Percentiles rank a stretch among this genome's conserved stretches.
These are phyloP conservation scores for Pulveroboletus sp. DNA, from an alignment of 768 basidiomycete genomes.

Conservation along the genomic window DNA sequence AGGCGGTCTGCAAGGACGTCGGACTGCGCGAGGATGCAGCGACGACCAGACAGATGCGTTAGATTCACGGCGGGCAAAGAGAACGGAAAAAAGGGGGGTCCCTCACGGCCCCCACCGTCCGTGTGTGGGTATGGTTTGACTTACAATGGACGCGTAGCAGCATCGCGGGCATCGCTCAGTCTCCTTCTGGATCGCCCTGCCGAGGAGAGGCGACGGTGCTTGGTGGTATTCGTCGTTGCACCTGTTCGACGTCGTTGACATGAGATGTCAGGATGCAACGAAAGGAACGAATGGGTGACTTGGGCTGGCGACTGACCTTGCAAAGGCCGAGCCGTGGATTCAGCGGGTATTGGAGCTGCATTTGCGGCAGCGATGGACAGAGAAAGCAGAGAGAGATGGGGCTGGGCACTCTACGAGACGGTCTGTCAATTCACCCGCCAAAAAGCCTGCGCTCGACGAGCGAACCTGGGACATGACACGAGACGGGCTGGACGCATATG, in stretches of 20 bases:
- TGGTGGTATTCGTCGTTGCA: constrained; percentile 33
- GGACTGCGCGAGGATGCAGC: constrained; percentile 25
- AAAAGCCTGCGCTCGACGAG: background rate
- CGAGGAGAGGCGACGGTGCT: constrained; percentile 70
- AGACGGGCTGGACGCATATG: constrained; percentile 5
- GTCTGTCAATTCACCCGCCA: background rate
- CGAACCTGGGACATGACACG: constrained; percentile 23
- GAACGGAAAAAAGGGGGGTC: background rate
- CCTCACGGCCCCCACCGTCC: background rate
- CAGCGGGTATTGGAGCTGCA: constrained; percentile 42
- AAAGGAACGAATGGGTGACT: background rate
- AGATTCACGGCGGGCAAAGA: background rate
- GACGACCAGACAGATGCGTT: background rate
- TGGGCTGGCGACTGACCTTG: constrained; percentile 12
- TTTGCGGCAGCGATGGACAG: constrained; percentile 59
- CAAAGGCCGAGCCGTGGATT: constrained; percentile 12
- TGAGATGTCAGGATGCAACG: background rate
- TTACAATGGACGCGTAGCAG: constrained; percentile 69
- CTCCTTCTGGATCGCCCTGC: constrained; percentile 66
- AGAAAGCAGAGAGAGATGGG: constrained; percentile 52
- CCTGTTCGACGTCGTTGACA: constrained; percentile 3
- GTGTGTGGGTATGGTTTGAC: constrained; percentile 28
- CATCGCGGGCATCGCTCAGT: constrained; percentile 76
- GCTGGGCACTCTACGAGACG: constrained; percentile 8
- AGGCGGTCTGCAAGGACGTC: constrained; percentile 33